Base-by-base conservation (phyloP, 306 rosid species). In the Elaeagnus macrophylla region DNA sequence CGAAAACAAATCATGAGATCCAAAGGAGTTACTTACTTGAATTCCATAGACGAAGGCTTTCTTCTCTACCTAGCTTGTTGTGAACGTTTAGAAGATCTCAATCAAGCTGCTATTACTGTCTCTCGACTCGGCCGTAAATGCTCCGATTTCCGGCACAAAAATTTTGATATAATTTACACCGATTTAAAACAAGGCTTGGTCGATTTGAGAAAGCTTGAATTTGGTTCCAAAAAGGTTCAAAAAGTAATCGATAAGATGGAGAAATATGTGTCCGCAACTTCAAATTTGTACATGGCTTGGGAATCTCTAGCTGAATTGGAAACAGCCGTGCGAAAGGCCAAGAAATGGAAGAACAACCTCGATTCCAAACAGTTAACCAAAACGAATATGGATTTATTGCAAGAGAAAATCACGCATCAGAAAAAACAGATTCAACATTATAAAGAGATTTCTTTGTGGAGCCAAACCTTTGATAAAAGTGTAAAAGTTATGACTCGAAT, bases 41-140 rank as follows among this genome's bases (percentile, higher is more conserved):
- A 81, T 66, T 76, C 86, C 18, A 1, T 5, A 0, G 76, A 86
- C 9, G 84, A 86, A 42, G 53, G 50, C 38, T 77, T 78, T 50
- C 93, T 86, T 38, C 77, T 86, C 39, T 65, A 65, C 57, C 86
- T 83, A n/a, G 95, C 89, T 3, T 81, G 64, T 44, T 71, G 79
- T 8, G 95, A 86, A 37, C 73, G 75, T 1, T 76, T 86, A 12
- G 88, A 76, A 38, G 86, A 86, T 2, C 83, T 86, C 56, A 50
- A 83, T 65, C 53, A 65, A 8, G 69, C 76, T 1, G 93, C 84
- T 1, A 14, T 48, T 50, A 42, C 72, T 19, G 84, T 81, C 20
- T 63, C 84, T 5, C 74, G 74, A 3, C 53, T 86, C 1, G 65
- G 82, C 16, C 6, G 10, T 6, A 78, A 42, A 3, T 80, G 88